Base-by-base conservation (phyloP, 2,329 filamentous ascomycete genomes). In the Colletotrichum tanaceti region DNA sequence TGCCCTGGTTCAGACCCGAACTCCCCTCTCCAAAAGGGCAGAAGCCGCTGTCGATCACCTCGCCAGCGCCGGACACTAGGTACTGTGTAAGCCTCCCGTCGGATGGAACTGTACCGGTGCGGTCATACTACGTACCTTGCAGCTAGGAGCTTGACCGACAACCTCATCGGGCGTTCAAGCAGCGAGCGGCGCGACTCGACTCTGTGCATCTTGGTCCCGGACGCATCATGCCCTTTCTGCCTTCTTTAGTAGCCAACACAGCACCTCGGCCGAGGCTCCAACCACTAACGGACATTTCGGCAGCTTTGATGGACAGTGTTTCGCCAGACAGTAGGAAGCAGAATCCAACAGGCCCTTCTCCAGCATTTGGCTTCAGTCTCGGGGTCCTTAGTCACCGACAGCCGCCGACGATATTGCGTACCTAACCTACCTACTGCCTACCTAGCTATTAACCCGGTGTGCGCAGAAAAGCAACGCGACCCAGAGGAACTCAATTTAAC, bases 21-120 rank as follows among this genome's bases (percentile, higher is more conserved):
- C 35, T 24, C 20, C 20, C 38, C 49, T 65, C 50, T 46, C 62
- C n/a, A 20, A 65, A 68, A 22, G 22, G 57, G 66, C 62, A 65
- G 61, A 65, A 43, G 63, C 55, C 55, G 65, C 62, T 59, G 65
- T 65, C 65, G 65, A 68, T 68, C 66, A 22, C 32, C 28, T 54
- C 20, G 20, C 55, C 65, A 49, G 55, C 62, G 43, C 62, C 55
- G 55, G 44, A 52, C 55, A 28, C 28, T n/a, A n/a, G n/a, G n/a
- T 28, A 28, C 28, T 28, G 28, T 9, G 28, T 43, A 60, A 57
- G 55, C 61, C 65, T 68, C 55, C 62, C 49, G 55, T 49, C 57
- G 49, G 49, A 68, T 46, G 55, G 62, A 55, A 60, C 53, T 55
- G 61, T 57, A 46, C 50, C 65, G 62, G 55, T 50, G 18, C 43